These are phyloP conservation scores for Avena atlantica DNA, from an alignment of 176 grass and related monocot genomes.

Conservation along the genomic window DNA sequence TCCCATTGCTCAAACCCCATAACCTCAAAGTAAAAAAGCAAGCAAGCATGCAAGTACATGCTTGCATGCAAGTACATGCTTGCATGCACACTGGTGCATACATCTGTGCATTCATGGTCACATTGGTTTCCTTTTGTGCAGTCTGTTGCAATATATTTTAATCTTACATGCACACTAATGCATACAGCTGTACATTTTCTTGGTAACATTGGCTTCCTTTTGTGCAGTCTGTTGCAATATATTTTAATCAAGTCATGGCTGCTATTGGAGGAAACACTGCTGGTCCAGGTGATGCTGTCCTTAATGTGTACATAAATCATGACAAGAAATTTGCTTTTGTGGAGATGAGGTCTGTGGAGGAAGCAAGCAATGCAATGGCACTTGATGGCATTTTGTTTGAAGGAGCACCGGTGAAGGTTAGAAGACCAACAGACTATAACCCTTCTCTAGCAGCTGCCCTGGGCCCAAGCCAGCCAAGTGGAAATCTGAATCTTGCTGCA, in stretches of 20 bases:
- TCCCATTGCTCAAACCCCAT: background rate
- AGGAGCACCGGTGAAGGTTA: conserved; percentile 92
- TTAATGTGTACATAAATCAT: conserved; percentile 99
- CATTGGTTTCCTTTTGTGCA: conserved; percentile 37
- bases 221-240: conserved; percentile 88
- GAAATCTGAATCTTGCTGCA: conserved; percentile 91
- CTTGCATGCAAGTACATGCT: background rate
- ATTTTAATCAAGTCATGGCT: conserved; percentile 99
- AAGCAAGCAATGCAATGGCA: conserved; percentile 99
- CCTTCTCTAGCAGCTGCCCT: conserved; percentile 95
- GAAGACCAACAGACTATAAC: conserved; percentile 94
- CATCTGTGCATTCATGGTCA: conserved; percentile 19
- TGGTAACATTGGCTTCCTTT: conserved; percentile 19
- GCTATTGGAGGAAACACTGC: conserved; percentile 97
- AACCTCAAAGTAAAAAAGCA: background rate
- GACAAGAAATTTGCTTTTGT: conserved; percentile 99
- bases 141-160: conserved; percentile 44
- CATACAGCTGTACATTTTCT: background rate
- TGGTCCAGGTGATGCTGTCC: conserved; percentile 98
- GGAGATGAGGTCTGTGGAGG: conserved; percentile 99
- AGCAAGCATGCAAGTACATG: background rate
- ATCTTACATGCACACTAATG: background rate
- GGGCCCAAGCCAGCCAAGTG: conserved; percentile 87
- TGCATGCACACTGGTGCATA: background rate
- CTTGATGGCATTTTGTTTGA: conserved; percentile 98